Conservation (phyloP, 1,139 yeast genomes). For the Taphrina wiesneri region DNA sequence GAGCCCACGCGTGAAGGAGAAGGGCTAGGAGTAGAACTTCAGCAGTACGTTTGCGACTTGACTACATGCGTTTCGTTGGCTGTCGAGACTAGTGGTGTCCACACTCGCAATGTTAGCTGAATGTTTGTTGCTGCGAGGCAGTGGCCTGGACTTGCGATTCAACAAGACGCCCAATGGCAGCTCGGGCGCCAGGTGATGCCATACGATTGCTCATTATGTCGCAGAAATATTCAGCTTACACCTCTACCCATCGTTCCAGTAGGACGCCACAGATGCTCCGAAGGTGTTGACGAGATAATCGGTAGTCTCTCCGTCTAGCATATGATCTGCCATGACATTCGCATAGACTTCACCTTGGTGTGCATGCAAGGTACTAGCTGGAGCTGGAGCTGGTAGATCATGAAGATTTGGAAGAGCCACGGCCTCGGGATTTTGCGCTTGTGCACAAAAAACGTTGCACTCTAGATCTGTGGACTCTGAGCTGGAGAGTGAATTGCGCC, state of each 20-base stretch:
- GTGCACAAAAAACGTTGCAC: not conserved
- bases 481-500: not conserved
- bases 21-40: no score
- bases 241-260: not conserved
- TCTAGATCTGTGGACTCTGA: not conserved
- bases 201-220: no score
- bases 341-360: not conserved
- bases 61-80: no score
- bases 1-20: no score
- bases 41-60: no score
- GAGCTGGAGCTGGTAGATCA: not conserved
- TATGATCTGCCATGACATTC: not conserved
- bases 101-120: no score
- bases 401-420: not conserved
- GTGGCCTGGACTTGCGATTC: no score
- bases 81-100: no score
- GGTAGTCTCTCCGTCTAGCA: not conserved
- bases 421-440: slow-evolving; percentile 2
- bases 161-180: no score
- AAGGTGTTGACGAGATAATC: not conserved
- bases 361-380: slow-evolving; percentile 1
- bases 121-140: no score
- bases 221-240: not conserved
- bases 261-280: not conserved
- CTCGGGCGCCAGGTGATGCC: no score